Evolutionary conservation across 768 basidiomycete genomes (phyloP), one percentile per base, ranked within the genome.

Genomic region (Lyophyllum atratum): DNA sequence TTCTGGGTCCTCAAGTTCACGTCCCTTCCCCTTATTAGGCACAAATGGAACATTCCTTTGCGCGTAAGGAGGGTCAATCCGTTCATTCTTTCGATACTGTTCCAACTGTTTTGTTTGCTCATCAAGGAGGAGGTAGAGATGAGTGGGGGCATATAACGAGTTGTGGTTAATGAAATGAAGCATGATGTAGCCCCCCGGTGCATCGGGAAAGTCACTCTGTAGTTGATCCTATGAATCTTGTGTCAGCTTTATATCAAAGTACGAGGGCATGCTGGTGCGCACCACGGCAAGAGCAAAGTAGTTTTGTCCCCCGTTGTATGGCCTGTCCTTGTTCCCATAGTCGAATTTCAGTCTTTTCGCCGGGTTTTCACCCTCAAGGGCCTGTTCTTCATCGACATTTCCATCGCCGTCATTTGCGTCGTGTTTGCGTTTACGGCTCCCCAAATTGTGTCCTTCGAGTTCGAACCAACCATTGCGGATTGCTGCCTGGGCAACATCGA

Each of bases 101-200:
- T 53, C 48, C 31, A 39, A 25, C 19, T 21, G 17, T 43, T 64
- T 55, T 25, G 69, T 70, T 49, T 71, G 59, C 42, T 59, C 59
- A 2, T 42, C 37, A 25, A 66, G 64, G n/a, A 90, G 76, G 17
- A 68, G n/a, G n/a, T n/a, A 65, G 14, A 86, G 65, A 65, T 82
- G 80, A 0, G 86, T 76, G 0, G 85, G 85, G 0, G 81, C 85
- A 61, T 87, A 90, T 34, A 86, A 73, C 4, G 59, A 59, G 24
- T 74, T 68, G 50, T 76, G 54, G 2, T 48, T 45, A 8, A 61
- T 28, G 14, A 84, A 70, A 2, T 66, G 68, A n/a, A 61, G 56
- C 22, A 79, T 80, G 53, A 89, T 73, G 59, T 82, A 74, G 4
- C 70, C 68, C 48, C 77, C 77, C 0, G 82, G 80, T 24, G 85